Percentiles rank a stretch among this genome's conserved stretches.
Evolutionary conservation across 768 basidiomycete species (phyloP).

Genomic region (Lactarius evosmus): DNA sequence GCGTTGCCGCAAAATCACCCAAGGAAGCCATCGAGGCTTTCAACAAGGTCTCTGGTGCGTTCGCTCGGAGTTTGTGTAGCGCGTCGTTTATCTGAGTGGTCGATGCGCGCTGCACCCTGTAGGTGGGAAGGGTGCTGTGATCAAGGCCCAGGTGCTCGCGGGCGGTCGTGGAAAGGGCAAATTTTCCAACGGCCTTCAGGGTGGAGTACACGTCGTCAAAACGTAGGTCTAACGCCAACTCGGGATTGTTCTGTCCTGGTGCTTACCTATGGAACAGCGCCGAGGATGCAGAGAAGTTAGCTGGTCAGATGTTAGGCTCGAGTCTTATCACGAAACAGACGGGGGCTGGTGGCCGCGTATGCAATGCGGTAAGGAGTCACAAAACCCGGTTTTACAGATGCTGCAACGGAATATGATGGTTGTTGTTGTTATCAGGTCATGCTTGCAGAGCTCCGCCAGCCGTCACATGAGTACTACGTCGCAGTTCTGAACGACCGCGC

Average conservation of each 20-base stretch:
- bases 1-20: conserved; percentile 80
- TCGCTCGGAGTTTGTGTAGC: neutral
- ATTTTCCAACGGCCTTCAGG: conserved; percentile 94
- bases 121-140: conserved; percentile 82
- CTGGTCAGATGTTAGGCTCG: conserved; percentile 89
- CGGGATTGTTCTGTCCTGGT: neutral
- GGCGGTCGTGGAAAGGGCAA: conserved; percentile 98
- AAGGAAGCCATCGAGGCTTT: conserved; percentile 89
- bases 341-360: conserved; percentile 84
- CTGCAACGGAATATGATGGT: neutral
- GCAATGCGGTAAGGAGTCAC: conserved; percentile 80
- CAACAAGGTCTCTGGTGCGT: conserved; percentile 71
- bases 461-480: conserved; percentile 96
- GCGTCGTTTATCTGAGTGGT: neutral
- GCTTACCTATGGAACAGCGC: conserved; percentile 54
- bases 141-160: conserved; percentile 98
- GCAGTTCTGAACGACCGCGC: conserved; percentile 95
- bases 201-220: conserved; percentile 93
- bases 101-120: conserved; percentile 7
- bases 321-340: conserved; percentile 99
- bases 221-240: conserved; percentile 47
- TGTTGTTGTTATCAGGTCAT: conserved; percentile 64
- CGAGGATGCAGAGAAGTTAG: conserved; percentile 76
- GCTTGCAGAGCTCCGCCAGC: conserved; percentile 92
- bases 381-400: too few relatives aligned